A percentile compares a stretch with the other conserved stretches of the same genome.
Evolutionary conservation across 2,329 filamentous ascomycete species (phyloP).

Genomic region (Aspergillus ustus): DNA sequence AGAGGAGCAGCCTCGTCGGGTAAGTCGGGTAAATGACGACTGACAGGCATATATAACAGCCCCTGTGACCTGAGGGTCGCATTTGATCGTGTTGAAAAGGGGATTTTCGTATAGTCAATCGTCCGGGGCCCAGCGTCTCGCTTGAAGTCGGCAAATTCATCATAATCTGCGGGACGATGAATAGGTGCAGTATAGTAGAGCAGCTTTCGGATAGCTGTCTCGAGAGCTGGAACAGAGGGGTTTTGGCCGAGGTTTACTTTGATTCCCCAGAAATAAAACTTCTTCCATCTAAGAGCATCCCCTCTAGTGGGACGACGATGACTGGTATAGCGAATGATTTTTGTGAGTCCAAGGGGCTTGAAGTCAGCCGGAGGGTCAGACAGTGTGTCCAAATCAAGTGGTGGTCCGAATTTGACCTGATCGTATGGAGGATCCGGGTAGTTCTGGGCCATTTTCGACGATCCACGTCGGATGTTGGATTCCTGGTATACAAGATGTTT

Average conservation of each 20-base stretch:
- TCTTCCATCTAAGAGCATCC: not conserved
- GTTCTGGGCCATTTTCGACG: no score
- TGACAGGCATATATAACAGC: slow-evolving; percentile 24
- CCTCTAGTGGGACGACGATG: not conserved
- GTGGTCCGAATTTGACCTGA: no score
- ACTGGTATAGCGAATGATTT: not conserved
- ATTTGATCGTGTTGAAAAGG: no score
- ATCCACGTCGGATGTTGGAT: no score
- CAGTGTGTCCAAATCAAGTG: no score
- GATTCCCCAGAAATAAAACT: slow-evolving; percentile 35
- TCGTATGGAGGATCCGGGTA: no score
- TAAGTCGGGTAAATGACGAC: slow-evolving; percentile 27
- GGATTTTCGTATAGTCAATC: slow-evolving; percentile 24
- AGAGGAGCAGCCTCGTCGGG: slow-evolving; percentile 11
- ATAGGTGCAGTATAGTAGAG: slow-evolving; percentile 30
- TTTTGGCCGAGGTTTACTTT: no score
- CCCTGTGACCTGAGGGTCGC: not conserved
- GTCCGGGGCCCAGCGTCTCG: slow-evolving; percentile 42
- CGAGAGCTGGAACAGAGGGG: no score
- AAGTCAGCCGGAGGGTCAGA: not conserved
- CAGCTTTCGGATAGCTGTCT: slow-evolving; percentile 28
- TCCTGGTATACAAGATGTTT: no score
- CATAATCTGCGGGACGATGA: no score
- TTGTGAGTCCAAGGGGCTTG: not conserved
- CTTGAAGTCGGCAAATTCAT: no score